Percentiles rank a stretch among this genome's conserved stretches.
These are phyloP conservation scores for Thuja plicata DNA, from an alignment of 83 land plant species.

Conservation along the genomic window DNA sequence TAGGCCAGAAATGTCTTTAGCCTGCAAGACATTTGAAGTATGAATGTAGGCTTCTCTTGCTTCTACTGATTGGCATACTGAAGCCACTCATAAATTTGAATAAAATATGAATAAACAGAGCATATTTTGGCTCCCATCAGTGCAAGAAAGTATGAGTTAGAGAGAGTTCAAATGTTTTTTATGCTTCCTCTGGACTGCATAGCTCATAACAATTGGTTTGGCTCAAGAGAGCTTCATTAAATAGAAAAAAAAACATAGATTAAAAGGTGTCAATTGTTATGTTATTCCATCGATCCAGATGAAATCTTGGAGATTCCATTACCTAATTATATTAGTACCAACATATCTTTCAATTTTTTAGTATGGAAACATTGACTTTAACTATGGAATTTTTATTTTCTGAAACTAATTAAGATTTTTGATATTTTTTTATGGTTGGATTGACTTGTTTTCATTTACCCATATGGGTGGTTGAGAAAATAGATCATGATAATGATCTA, in stretches of 20 bases:
- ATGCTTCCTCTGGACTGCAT: conserved; percentile 92
- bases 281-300: conserved; percentile 96
- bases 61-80: background rate
- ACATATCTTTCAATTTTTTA: background rate
- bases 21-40: conserved; percentile 39
- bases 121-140: background rate
- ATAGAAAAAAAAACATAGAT: conserved; percentile 66
- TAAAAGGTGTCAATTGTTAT: conserved; percentile 90
- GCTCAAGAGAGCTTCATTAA: conserved; percentile 73
- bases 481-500: conserved; percentile 70
- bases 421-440: background rate
- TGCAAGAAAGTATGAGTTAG: conserved; percentile 8
- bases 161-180: conserved; percentile 77
- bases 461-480: conserved; percentile 82
- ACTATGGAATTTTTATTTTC: background rate
- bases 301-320: conserved; percentile 90
- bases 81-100: background rate
- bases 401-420: background rate
- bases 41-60: conserved; percentile 10
- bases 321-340: conserved; percentile 33
- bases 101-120: background rate
- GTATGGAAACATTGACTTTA: background rate
- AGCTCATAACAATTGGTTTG: conserved; percentile 70
- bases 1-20: conserved; percentile 46
- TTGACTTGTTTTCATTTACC: conserved; percentile 73